phyloP scores from a whole-genome alignment of 1,284 basidiomycete genomes.

The Trichosporon inkin region DNA sequence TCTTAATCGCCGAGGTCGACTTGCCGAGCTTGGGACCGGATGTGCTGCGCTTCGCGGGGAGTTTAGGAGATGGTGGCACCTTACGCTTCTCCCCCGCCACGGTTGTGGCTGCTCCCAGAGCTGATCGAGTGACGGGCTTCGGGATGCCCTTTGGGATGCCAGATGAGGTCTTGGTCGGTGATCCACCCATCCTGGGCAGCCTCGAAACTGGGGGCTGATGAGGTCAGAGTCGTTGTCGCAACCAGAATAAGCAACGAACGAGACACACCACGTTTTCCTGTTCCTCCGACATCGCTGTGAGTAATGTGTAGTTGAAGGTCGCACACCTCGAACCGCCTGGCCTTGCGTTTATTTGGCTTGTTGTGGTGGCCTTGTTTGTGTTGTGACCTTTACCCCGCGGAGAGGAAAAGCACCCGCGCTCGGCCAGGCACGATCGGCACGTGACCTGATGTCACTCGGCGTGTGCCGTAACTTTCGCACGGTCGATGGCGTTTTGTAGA shows the following conservation, averaged over 20 bases:
- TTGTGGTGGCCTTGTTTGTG: constrained; percentile 12
- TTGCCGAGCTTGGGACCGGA: constrained; percentile 19
- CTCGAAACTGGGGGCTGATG: constrained; percentile 25
- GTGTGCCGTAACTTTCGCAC: not conserved
- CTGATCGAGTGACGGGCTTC: constrained; percentile 6
- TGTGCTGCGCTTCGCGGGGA: constrained; percentile 29
- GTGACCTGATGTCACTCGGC: not conserved
- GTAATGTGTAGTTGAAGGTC: constrained; percentile 7
- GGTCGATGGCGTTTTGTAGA: not conserved
- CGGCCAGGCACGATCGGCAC: not conserved
- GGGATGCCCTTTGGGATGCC: constrained; percentile 15
- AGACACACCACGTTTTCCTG: constrained; percentile 36
- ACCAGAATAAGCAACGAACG: not conserved
- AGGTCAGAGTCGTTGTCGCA: not conserved
- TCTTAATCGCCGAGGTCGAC: not conserved
- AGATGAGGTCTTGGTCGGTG: constrained; percentile 21
- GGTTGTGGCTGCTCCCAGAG: not conserved
- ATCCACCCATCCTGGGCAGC: constrained; percentile 31
- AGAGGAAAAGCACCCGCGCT: constrained; percentile 18
- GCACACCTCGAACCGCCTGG: not conserved
- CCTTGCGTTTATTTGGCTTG: constrained; percentile 13
- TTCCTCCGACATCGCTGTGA: constrained; percentile 32
- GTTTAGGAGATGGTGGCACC: constrained; percentile 29
- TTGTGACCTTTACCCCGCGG: not conserved
- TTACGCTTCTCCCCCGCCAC: constrained; percentile 31